A percentile compares a stretch with the other conserved stretches of the same genome.
Evolutionary conservation across 768 basidiomycete genomes (phyloP).

Genomic region (Mycena rosella): DNA sequence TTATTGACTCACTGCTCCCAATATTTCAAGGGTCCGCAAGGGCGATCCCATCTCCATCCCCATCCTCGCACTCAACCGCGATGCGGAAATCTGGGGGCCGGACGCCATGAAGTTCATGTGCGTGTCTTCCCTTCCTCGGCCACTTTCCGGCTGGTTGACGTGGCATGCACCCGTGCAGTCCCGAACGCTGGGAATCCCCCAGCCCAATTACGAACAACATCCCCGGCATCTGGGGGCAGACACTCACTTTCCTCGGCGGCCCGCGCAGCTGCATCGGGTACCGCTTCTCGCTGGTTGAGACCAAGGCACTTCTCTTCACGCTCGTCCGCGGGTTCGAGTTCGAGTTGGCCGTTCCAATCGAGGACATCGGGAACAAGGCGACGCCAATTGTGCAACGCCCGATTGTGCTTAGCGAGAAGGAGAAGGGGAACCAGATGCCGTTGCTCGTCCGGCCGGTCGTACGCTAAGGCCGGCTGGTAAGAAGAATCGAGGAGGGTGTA

Average conservation of each 20-base stretch:
- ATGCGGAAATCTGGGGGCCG: conserved; percentile 56
- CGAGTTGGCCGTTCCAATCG: too few species aligned
- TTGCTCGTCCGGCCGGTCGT: too few species aligned
- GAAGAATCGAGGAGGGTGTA: too few species aligned
- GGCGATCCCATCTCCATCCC: conserved; percentile 18
- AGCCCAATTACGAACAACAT: conserved; percentile 36
- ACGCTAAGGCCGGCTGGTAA: too few species aligned
- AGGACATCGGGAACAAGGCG: too few species aligned
- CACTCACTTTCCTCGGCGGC: conserved; percentile 58
- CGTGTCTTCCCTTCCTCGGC: conserved; percentile 7
- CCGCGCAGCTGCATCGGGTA: conserved; percentile 58
- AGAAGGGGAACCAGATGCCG: too few species aligned
- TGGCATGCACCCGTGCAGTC: conserved; percentile 42
- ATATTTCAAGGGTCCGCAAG: conserved; percentile 4
- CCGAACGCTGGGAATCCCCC: conserved; percentile 57
- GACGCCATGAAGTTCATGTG: conserved; percentile 60
- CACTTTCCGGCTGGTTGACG: too few species aligned
- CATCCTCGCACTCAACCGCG: conserved; percentile 49
- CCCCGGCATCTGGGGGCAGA: conserved; percentile 56
- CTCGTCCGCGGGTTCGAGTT: too few species aligned
- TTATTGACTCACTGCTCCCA: background rate
- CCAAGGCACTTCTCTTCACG: too few species aligned
- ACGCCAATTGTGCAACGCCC: too few species aligned
- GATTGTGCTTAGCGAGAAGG: too few species aligned
- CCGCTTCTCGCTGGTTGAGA: conserved; percentile 30